phyloP scores from a whole-genome alignment of 2,329 filamentous ascomycete genomes.

The Clathrospora elynae region DNA sequence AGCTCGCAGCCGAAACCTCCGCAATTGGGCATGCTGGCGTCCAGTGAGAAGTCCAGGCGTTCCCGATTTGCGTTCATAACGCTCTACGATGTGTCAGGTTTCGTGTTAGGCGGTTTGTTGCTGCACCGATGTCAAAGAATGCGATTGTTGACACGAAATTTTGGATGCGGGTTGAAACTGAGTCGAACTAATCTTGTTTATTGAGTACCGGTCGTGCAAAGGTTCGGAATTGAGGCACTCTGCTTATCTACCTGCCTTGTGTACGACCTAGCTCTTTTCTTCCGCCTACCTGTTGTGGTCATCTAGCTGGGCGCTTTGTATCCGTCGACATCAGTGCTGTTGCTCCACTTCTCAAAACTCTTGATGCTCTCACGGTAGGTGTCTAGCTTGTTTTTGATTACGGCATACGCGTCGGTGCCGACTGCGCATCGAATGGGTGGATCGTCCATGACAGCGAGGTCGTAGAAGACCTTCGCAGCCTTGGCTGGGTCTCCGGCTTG shows the following conservation, averaged over 20 bases:
- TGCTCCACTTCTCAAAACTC: constrained; percentile 57
- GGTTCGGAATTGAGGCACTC: not conserved
- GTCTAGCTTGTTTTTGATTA: constrained; percentile 58
- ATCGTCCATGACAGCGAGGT: constrained; percentile 59
- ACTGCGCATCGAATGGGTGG: constrained; percentile 60
- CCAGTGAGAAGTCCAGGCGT: not conserved
- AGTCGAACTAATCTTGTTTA: not conserved
- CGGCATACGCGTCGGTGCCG: constrained; percentile 59
- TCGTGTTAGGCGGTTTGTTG: not conserved
- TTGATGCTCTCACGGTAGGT: constrained; percentile 55
- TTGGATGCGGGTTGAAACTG: not conserved
- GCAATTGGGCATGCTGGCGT: not conserved
- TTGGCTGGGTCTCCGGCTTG: constrained; percentile 59
- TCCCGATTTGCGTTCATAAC: too few relatives aligned
- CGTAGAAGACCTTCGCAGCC: constrained; percentile 59
- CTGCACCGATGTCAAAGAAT: not conserved
- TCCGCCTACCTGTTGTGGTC: too few relatives aligned
- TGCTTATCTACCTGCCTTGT: constrained; percentile 3
- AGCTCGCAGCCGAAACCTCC: not conserved
- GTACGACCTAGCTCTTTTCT: not conserved
- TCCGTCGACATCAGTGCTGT: constrained; percentile 55
- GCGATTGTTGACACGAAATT: not conserved
- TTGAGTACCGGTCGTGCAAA: not conserved
- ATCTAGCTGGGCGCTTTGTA: constrained; percentile 38
- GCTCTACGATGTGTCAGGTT: too few relatives aligned